Evolutionary conservation across 169 alveolate species (phyloP).

Genomic region (Cyclospora cayetanensis): DNA sequence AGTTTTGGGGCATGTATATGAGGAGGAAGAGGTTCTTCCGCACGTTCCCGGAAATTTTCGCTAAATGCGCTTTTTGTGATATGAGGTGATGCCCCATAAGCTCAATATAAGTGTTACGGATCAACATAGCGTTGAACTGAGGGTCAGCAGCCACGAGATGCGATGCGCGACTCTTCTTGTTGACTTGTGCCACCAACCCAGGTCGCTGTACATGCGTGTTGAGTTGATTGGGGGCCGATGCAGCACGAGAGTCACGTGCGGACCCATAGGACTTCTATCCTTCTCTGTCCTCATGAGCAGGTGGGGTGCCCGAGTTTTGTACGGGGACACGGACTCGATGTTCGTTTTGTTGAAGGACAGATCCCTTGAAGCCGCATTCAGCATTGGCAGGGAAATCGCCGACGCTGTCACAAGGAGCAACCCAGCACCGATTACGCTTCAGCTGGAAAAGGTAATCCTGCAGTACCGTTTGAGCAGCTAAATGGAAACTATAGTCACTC

Average conservation of each 20-base stretch:
- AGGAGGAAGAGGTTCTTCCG: too few relatives aligned
- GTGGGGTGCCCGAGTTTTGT: conserved; percentile 88
- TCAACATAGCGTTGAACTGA: neutral
- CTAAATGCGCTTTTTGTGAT: neutral
- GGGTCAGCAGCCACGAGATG: too few relatives aligned
- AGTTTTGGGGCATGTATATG: too few relatives aligned
- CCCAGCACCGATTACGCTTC: conserved; percentile 74
- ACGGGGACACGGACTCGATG: conserved; percentile 99
- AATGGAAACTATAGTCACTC: too few relatives aligned
- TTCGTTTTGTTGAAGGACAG: conserved; percentile 86
- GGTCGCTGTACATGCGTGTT: too few relatives aligned
- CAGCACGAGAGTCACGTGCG: too few relatives aligned
- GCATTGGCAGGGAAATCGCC: conserved; percentile 72
- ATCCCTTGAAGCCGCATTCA: conserved; percentile 73
- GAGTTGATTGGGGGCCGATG: too few relatives aligned
- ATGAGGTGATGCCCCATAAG: neutral
- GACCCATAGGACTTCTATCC: too few relatives aligned
- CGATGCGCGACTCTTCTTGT: too few relatives aligned
- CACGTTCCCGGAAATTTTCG: neutral
- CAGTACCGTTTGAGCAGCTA: too few relatives aligned
- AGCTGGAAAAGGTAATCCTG: conserved; percentile 74
- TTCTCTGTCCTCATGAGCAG: conserved; percentile 53
- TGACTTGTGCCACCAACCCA: too few relatives aligned
- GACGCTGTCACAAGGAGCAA: conserved; percentile 65
- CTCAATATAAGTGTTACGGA: neutral